Percentiles rank a stretch among this genome's conserved stretches.
Evolutionary conservation across 2,329 filamentous ascomycete genomes (phyloP).

Genomic region (Trichoderma semiorbis): DNA sequence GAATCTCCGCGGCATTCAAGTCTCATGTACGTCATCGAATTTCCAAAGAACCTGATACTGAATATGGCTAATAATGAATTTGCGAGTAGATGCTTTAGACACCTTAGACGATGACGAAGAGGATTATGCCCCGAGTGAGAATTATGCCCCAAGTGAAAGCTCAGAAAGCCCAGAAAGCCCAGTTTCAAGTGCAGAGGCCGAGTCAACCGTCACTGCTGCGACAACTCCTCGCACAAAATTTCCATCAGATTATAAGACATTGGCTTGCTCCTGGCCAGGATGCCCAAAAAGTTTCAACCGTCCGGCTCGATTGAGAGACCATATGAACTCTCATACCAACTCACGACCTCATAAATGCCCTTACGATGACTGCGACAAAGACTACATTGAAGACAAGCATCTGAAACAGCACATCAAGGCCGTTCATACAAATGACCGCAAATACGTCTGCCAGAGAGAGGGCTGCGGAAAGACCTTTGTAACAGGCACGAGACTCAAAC

Average conservation of each 20-base stretch:
- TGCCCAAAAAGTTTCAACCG: slow-evolving; percentile 87
- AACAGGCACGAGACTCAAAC: slow-evolving; percentile 71
- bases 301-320: slow-evolving; percentile 73
- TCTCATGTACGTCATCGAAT: slow-evolving; percentile 24
- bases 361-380: slow-evolving; percentile 70
- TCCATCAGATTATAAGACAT: slow-evolving; percentile 72
- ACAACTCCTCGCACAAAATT: slow-evolving; percentile 50
- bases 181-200: slow-evolving; percentile 31
- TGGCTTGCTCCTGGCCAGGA: slow-evolving; percentile 67
- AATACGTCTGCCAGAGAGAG: slow-evolving; percentile 67
- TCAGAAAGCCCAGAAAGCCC: slow-evolving; percentile 25
- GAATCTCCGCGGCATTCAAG: slow-evolving; percentile 22
- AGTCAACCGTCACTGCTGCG: slow-evolving; percentile 32
- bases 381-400: slow-evolving; percentile 83
- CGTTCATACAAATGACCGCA: slow-evolving; percentile 68
- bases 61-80: not conserved
- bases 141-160: not conserved
- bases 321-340: slow-evolving; percentile 80
- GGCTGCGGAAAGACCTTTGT: slow-evolving; percentile 78
- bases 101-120: slow-evolving; percentile 33
- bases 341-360: slow-evolving; percentile 75
- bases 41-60: not conserved
- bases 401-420: slow-evolving; percentile 81
- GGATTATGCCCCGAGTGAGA: slow-evolving; percentile 29
- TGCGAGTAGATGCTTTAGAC: slow-evolving; percentile 8